These are phyloP conservation scores for Takashimella tepidaria DNA, from an alignment of 1,284 basidiomycete species.

Conservation along the genomic window DNA sequence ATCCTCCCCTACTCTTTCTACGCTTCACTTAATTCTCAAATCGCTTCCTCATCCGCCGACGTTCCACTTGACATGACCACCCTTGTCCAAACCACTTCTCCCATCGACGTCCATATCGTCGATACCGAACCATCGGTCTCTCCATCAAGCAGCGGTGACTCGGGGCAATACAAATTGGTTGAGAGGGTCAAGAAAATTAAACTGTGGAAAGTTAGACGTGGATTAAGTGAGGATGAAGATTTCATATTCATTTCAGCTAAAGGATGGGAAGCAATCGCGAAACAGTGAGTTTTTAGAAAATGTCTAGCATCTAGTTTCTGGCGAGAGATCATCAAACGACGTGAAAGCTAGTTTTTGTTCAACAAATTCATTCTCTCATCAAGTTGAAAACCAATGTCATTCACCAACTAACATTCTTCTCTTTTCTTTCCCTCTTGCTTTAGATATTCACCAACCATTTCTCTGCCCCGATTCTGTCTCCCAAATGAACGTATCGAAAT, in stretches of 20 bases:
- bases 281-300: slow-evolving; percentile 69
- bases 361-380: no score
- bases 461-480: slow-evolving; percentile 55
- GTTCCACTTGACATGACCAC: slow-evolving; percentile 21
- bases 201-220: slow-evolving; percentile 38
- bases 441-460: background rate
- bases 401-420: no score
- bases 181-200: slow-evolving; percentile 11
- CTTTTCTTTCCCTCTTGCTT: no score
- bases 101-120: slow-evolving; percentile 24
- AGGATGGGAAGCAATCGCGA: slow-evolving; percentile 64
- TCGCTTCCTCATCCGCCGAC: slow-evolving; percentile 10
- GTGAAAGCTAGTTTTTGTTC: no score
- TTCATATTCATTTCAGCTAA: slow-evolving; percentile 69
- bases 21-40: slow-evolving; percentile 27
- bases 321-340: no score
- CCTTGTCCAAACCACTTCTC: slow-evolving; percentile 19
- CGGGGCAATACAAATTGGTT: slow-evolving; percentile 1
- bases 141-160: slow-evolving; percentile 1
- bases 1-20: slow-evolving; percentile 34
- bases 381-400: no score
- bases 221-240: slow-evolving; percentile 63
- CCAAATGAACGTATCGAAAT: slow-evolving; percentile 61
- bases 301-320: no score
- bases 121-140: slow-evolving; percentile 14